Conservation (phyloP, 164 flowering plant genomes). For the Nelumbo lutea region DNA sequence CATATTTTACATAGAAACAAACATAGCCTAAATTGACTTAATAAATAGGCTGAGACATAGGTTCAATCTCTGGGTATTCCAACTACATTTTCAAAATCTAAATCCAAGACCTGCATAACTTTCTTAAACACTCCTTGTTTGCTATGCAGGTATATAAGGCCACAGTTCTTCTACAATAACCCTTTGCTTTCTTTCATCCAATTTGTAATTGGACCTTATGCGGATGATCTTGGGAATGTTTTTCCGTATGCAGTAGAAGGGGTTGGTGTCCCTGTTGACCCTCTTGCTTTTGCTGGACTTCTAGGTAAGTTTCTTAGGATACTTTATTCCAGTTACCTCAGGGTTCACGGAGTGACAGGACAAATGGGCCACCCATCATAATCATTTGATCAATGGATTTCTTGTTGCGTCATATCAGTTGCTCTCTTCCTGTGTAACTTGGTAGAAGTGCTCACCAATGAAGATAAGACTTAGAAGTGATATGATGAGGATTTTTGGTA, state of each 20-base stretch:
- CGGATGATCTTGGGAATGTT: conserved; percentile 96
- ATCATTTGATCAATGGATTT: too few relatives aligned
- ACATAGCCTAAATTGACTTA: too few relatives aligned
- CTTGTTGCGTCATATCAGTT: too few relatives aligned
- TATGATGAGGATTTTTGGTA: neutral
- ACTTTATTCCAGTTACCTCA: neutral
- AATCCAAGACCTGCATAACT: neutral
- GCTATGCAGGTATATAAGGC: conserved; percentile 77
- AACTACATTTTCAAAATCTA: neutral
- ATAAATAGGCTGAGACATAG: neutral
- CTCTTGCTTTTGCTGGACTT: conserved; percentile 96
- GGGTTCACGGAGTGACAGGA: too few relatives aligned
- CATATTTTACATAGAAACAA: too few relatives aligned
- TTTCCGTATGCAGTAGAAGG: conserved; percentile 96
- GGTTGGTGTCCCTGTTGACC: conserved; percentile 95
- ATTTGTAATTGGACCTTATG: conserved; percentile 82
- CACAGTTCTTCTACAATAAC: conserved; percentile 87
- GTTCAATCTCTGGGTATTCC: neutral
- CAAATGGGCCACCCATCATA: too few relatives aligned
- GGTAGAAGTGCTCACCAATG: too few relatives aligned
- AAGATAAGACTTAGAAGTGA: too few relatives aligned
- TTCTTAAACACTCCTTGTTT: conserved; percentile 3
- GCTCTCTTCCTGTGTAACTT: too few relatives aligned
- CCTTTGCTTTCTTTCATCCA: conserved; percentile 89
- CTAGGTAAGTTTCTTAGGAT: conserved; percentile 47